Base-by-base conservation (phyloP, 345 rosid genomes). In the Dipteronia sinensis region DNA sequence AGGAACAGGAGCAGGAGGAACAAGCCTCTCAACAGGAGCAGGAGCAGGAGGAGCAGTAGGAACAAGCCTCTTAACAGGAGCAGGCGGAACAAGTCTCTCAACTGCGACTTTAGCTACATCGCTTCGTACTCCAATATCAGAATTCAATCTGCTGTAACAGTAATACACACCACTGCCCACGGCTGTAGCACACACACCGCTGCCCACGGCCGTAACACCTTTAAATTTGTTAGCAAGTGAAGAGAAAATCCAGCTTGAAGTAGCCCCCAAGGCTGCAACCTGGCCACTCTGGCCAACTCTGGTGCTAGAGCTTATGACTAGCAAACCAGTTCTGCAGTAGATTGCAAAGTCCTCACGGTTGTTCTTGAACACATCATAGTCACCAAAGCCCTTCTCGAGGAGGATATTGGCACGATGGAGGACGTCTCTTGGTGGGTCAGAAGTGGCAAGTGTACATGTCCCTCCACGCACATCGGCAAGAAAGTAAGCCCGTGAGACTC, bases 301-400 rank as follows among this genome's bases (percentile, higher is more conserved):
- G 44, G 88, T 64, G 67, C 59, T 84, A 16, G 83, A 9, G 67
- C 49, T 85, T 63, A 56, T 10, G 11, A 87, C 88, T 1, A 90
- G 87, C 58, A 89, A 69, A 65, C 95, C 86, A 0, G 95, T 92
- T 79, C 90, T 94, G 34, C 97, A 94, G 77, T 92, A 90, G 19
- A 85, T 85, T 1, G 98, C 97, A 34, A 92, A 92, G 79, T 92
- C 92, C 84, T 92, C 93, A 25, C 97, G 90, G 72, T 90, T 92
- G 79, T 94, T 94, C 79, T 83, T 88, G 80, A 91, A 90, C 22
- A 90, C 71, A 79, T 87, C 15, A 71, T 90, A 94, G 16, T 20
- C 87, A 61, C 95, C 98, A 73, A 94, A 92, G n/a, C 97, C 97
- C 38, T 91, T 91, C 49, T 59, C 83, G 1, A 80, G 84, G 10